Conservation (phyloP, 2,329 filamentous ascomycete species). For the Penicillium sclerotigenum region DNA sequence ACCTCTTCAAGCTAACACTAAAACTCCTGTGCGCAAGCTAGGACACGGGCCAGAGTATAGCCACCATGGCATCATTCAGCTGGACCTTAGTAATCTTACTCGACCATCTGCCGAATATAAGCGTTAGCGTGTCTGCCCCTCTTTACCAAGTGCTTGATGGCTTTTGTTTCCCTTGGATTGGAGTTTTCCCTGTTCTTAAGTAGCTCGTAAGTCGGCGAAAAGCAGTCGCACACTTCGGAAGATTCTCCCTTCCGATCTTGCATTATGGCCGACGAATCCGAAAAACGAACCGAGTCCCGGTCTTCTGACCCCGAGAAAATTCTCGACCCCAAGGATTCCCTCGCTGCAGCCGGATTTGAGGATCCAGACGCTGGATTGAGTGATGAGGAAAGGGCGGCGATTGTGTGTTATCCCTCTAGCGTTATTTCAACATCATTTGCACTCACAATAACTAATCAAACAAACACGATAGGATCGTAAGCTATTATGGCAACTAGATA, state of each 20-base stretch:
- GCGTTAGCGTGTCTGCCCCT: slow-evolving; percentile 5
- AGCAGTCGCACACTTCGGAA: not conserved
- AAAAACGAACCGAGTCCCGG: slow-evolving; percentile 12
- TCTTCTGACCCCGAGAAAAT: slow-evolving; percentile 23
- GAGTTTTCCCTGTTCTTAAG: not conserved
- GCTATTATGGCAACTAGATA: slow-evolving; percentile 46
- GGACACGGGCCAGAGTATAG: not conserved
- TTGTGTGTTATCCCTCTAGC: slow-evolving; percentile 48
- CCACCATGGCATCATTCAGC: slow-evolving; percentile 2
- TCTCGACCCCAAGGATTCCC: not conserved
- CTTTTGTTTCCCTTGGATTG: no score
- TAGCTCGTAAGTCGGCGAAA: not conserved
- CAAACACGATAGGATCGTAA: slow-evolving; percentile 38
- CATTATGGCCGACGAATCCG: slow-evolving; percentile 9
- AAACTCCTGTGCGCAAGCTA: not conserved
- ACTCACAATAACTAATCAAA: not conserved
- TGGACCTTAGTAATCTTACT: not conserved
- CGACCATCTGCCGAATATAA: slow-evolving; percentile 4
- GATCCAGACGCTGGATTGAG: slow-evolving; percentile 65
- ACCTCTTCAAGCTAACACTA: slow-evolving; percentile 12
- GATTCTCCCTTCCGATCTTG: not conserved
- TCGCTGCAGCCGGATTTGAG: slow-evolving; percentile 22
- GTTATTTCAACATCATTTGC: not conserved
- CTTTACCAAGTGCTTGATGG: not conserved
- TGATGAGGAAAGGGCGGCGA: slow-evolving; percentile 58